These are phyloP conservation scores for Aspergillus egyptiacus DNA, from an alignment of 495 filamentous ascomycete species.

Conservation along the genomic window DNA sequence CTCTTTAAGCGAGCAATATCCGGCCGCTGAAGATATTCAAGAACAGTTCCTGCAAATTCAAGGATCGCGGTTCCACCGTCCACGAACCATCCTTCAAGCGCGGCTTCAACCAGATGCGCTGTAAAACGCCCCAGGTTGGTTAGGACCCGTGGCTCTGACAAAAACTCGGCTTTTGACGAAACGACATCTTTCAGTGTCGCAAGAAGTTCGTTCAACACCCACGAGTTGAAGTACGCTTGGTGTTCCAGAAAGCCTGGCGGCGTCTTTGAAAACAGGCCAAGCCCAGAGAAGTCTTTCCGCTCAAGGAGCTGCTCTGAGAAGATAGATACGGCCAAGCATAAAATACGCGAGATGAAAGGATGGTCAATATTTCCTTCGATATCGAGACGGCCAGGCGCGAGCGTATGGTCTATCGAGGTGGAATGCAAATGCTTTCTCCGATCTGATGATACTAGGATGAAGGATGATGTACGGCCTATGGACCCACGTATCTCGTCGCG, in stretches of 20 bases:
- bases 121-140: constrained; percentile 79
- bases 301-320: constrained; percentile 77
- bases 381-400: constrained; percentile 31
- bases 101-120: constrained; percentile 74
- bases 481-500: constrained; percentile 47
- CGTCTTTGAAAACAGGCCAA: constrained; percentile 81
- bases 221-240: constrained; percentile 91
- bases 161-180: constrained; percentile 59
- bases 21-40: constrained; percentile 85
- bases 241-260: constrained; percentile 90
- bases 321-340: constrained; percentile 68
- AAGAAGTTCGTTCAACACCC: constrained; percentile 70
- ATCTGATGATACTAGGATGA: constrained; percentile 76
- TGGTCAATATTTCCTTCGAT: constrained; percentile 51
- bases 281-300: constrained; percentile 84
- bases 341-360: constrained; percentile 63
- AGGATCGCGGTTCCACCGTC: constrained; percentile 67
- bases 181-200: constrained; percentile 63
- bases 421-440: constrained; percentile 48
- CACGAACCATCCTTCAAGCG: constrained; percentile 95
- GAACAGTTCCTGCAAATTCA: constrained; percentile 77
- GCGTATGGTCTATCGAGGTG: constrained; percentile 55
- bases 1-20: constrained; percentile 74
- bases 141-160: constrained; percentile 77
- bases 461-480: constrained; percentile 74